Conservation (phyloP, 1,284 basidiomycete species). For the Ganoderma sinense region DNA sequence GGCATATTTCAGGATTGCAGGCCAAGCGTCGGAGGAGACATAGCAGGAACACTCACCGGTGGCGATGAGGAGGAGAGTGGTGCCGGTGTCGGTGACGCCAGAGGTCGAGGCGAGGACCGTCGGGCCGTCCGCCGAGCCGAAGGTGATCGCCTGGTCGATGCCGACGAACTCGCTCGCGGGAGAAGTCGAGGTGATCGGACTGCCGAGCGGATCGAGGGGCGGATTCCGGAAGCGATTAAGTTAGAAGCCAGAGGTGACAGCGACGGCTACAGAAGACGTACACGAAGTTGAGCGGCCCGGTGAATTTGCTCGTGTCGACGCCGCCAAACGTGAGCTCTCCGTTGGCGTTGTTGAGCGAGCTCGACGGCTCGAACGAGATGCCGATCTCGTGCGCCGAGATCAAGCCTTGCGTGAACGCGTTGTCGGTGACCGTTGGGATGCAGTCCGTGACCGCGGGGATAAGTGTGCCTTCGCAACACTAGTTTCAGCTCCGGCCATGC, state of each 20-base stretch:
- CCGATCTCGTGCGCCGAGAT: slow-evolving; percentile 44
- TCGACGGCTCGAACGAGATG: slow-evolving; percentile 56
- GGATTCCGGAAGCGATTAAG: too few species aligned
- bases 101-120: slow-evolving; percentile 32
- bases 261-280: slow-evolving; percentile 22
- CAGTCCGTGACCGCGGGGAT: background rate
- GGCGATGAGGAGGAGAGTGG: slow-evolving; percentile 45
- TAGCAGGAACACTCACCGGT: slow-evolving; percentile 33
- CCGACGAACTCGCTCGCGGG: slow-evolving; percentile 44
- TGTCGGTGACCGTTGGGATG: slow-evolving; percentile 49
- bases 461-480: background rate
- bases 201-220: background rate
- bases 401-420: slow-evolving; percentile 46
- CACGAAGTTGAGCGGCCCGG: slow-evolving; percentile 50
- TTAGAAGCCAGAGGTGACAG: background rate
- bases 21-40: background rate
- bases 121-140: slow-evolving; percentile 32
- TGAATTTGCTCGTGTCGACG: slow-evolving; percentile 55
- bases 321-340: slow-evolving; percentile 52
- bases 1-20: background rate
- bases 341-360: slow-evolving; percentile 30
- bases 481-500: background rate
- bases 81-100: slow-evolving; percentile 39
- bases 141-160: slow-evolving; percentile 35
- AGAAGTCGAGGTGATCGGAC: slow-evolving; percentile 39